These are phyloP conservation scores for Pelagomonas calceolata DNA, from an alignment of 108 stramenopile species.

Conservation along the genomic window DNA sequence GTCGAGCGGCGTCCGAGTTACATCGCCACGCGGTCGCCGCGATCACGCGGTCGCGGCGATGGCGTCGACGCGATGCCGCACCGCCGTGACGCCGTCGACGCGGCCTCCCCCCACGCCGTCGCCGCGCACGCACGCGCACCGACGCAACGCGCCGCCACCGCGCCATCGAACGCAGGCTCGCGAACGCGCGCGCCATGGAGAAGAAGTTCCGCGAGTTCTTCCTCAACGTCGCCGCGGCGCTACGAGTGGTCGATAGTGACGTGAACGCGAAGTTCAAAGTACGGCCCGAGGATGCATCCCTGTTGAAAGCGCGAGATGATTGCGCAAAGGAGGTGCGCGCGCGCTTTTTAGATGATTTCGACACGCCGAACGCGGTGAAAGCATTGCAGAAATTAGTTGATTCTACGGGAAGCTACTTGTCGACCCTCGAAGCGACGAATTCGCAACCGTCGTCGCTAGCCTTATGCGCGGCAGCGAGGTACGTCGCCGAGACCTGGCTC, in stretches of 20 bases:
- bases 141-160: too few relatives aligned
- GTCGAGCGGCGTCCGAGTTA: too few relatives aligned
- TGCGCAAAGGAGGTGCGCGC: not conserved
- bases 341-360: conserved; percentile 43
- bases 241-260: conserved; percentile 8
- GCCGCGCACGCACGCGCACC: too few relatives aligned
- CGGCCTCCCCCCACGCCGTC: too few relatives aligned
- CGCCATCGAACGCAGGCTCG: too few relatives aligned
- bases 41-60: too few relatives aligned
- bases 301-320: not conserved
- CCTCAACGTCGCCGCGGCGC: conserved; percentile 36
- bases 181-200: conserved; percentile 26
- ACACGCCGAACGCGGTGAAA: conserved; percentile 37
- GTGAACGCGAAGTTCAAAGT: not conserved
- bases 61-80: too few relatives aligned
- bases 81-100: too few relatives aligned
- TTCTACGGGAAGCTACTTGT: conserved; percentile 14
- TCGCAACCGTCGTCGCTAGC: not conserved
- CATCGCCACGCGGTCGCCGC: too few relatives aligned
- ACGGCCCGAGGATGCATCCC: not conserved
- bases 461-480: conserved; percentile 10
- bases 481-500: conserved; percentile 4
- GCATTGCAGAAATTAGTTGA: conserved; percentile 11
- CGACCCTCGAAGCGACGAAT: too few relatives aligned
- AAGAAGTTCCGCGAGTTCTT: conserved; percentile 33